Conservation (phyloP, 2,329 filamentous ascomycete species). For the Penicillium glabrum region DNA sequence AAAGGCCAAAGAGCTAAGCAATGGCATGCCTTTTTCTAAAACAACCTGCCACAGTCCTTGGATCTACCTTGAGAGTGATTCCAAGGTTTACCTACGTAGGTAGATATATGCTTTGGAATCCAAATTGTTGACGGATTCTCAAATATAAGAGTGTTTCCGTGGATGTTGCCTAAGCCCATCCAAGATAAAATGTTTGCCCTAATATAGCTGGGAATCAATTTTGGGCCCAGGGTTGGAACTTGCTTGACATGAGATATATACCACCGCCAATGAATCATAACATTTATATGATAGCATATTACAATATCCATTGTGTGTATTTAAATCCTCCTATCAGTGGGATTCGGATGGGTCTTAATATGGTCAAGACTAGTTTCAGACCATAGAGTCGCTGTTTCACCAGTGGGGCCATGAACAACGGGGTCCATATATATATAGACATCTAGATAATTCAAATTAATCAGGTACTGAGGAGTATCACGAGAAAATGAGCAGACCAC, state of each 20-base stretch:
- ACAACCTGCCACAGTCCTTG: too few relatives aligned
- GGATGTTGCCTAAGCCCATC: too few relatives aligned
- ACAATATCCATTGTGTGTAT: background rate
- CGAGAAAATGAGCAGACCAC: too few relatives aligned
- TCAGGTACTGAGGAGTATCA: background rate
- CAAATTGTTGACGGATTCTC: background rate
- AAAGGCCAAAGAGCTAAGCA: background rate
- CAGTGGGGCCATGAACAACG: conserved; percentile 4
- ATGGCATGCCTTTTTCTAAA: background rate
- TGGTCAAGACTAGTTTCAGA: background rate
- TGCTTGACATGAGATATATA: too few relatives aligned
- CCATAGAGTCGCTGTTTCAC: conserved; percentile 11
- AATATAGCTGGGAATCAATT: too few relatives aligned
- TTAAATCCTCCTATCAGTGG: background rate
- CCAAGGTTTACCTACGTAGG: too few relatives aligned
- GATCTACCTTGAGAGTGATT: too few relatives aligned
- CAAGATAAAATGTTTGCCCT: too few relatives aligned
- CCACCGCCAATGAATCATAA: too few relatives aligned
- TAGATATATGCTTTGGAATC: background rate
- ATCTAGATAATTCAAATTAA: background rate
- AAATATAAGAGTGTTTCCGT: too few relatives aligned
- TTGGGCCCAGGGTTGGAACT: too few relatives aligned
- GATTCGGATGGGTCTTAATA: background rate
- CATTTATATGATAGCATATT: too few relatives aligned
- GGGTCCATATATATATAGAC: background rate